phyloP scores from a whole-genome alignment of 208 protist genomes.

The Trichomonas tenax region DNA sequence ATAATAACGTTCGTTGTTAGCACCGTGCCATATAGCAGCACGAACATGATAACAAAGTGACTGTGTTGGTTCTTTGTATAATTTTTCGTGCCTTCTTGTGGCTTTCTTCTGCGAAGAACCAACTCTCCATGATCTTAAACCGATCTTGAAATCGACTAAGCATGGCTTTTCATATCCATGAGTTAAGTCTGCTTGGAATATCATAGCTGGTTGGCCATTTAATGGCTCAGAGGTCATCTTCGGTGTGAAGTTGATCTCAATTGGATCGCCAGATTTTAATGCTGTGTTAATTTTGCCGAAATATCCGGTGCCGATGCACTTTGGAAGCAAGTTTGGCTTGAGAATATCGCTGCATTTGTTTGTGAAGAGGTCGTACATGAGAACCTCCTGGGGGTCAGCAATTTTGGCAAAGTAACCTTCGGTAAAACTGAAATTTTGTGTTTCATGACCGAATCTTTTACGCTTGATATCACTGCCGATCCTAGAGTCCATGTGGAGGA shows the following conservation, averaged over 20 bases:
- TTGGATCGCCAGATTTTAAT: background rate
- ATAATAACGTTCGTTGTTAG: background rate
- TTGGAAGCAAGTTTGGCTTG: background rate
- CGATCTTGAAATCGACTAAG: background rate
- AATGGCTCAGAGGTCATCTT: background rate
- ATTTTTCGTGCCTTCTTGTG: background rate
- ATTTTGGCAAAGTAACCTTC: constrained; percentile 3
- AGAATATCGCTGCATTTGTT: background rate
- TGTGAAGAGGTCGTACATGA: background rate
- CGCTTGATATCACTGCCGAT: background rate
- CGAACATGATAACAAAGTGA: background rate
- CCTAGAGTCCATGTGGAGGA: background rate
- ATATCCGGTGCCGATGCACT: background rate
- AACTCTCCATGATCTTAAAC: background rate
- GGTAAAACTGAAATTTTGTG: background rate
- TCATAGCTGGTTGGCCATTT: background rate
- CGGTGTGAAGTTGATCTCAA: background rate
- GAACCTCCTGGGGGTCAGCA: background rate
- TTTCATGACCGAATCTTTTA: background rate
- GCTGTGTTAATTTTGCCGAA: background rate
- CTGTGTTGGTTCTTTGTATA: background rate
- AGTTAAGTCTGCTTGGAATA: background rate
- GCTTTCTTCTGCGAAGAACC: background rate
- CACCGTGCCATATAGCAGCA: background rate
- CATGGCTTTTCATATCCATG: background rate